phyloP scores from a whole-genome alignment of 495 filamentous ascomycete species.

The Staphylotrichum tortipilum region DNA sequence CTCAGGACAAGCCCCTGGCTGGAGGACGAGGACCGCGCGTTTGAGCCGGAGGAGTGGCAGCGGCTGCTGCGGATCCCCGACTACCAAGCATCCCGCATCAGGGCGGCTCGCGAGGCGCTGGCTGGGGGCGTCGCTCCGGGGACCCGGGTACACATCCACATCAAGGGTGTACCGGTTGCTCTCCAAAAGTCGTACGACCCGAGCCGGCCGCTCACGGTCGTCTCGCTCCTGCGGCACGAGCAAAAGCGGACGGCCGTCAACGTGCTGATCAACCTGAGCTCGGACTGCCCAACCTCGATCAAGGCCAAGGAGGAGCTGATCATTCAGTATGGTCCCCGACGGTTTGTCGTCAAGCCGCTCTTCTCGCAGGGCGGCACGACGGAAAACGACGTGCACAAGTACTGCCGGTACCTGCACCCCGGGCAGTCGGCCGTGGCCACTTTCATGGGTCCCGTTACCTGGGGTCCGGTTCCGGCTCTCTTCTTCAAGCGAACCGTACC shows the following conservation, averaged over 20 bases:
- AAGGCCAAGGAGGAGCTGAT: constrained; percentile 86
- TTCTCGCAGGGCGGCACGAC: constrained; percentile 79
- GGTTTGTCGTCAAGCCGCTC: constrained; percentile 78
- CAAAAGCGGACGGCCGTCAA: constrained; percentile 86
- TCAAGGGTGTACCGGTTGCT: constrained; percentile 60
- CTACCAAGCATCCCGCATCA: constrained; percentile 71
- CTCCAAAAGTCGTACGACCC: constrained; percentile 47
- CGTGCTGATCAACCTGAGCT: constrained; percentile 71
- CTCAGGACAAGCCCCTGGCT: constrained; percentile 81
- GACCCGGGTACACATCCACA: constrained; percentile 67
- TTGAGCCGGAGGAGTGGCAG: constrained; percentile 83
- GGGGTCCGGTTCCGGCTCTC: constrained; percentile 81
- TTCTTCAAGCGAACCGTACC: constrained; percentile 58
- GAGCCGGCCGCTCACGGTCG: constrained; percentile 56
- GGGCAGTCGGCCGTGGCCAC: constrained; percentile 84
- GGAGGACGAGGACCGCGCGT: constrained; percentile 70
- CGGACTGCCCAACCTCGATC: constrained; percentile 60
- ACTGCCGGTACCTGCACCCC: constrained; percentile 84
- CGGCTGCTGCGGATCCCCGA: constrained; percentile 74
- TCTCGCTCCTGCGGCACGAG: constrained; percentile 86
- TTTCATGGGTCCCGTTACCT: constrained; percentile 82
- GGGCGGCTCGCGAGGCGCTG: constrained; percentile 67
- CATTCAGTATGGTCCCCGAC: constrained; percentile 76
- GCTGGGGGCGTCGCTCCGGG: constrained; percentile 78
- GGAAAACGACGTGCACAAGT: constrained; percentile 94